Percentiles rank a stretch among this genome's conserved stretches.
Evolutionary conservation across 2,329 filamentous ascomycete species (phyloP).

Genomic region (Xylaria arbuscula): DNA sequence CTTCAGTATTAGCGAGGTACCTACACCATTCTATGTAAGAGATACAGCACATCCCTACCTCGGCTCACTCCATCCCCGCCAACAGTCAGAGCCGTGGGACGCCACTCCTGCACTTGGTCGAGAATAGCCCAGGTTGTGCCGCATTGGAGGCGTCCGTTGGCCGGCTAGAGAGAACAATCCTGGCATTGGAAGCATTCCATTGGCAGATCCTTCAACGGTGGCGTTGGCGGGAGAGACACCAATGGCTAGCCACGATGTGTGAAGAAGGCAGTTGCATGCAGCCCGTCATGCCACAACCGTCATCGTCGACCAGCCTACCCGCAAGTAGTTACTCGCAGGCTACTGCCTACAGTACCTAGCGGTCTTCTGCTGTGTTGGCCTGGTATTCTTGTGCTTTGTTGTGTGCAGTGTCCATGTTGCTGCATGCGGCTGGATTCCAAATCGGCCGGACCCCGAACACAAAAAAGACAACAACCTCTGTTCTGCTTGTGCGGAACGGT

Average conservation of each 20-base stretch:
- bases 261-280: constrained; percentile 29
- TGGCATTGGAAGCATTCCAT: constrained; percentile 22
- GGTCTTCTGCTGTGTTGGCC: not conserved
- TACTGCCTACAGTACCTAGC: not conserved
- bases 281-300: constrained; percentile 23
- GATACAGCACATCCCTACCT: not conserved
- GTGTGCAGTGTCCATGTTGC: constrained; percentile 7
- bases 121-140: constrained; percentile 10
- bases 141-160: constrained; percentile 12
- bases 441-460: constrained; percentile 29
- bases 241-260: constrained; percentile 31
- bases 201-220: constrained; percentile 34
- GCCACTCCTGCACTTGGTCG: constrained; percentile 24
- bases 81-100: constrained; percentile 20
- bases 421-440: constrained; percentile 36
- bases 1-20: not conserved
- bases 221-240: constrained; percentile 33
- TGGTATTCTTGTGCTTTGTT: not conserved
- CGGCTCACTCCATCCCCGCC: constrained; percentile 13
- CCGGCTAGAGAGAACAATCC: constrained; percentile 6
- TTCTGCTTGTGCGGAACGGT: constrained; percentile 1
- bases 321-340: not conserved
- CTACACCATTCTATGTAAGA: not conserved
- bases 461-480: not conserved
- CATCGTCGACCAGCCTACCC: constrained; percentile 10